phyloP scores from a whole-genome alignment of 176 grass and related monocot genomes.

The Cymbopogon citratus region DNA sequence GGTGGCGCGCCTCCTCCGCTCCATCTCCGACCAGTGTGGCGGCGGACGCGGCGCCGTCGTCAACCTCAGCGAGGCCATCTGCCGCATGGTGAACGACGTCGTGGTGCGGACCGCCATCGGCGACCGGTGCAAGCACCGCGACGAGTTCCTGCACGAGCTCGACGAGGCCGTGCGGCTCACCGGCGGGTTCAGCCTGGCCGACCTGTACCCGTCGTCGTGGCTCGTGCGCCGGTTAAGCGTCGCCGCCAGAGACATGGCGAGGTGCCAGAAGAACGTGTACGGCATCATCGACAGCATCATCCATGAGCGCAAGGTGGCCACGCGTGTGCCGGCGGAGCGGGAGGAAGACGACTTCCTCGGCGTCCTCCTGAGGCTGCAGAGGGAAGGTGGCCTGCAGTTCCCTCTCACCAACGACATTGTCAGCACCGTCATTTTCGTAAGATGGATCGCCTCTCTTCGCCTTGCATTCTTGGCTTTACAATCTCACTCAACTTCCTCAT shows the following conservation, averaged over 20 bases:
- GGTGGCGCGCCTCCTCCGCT: slow-evolving; percentile 16
- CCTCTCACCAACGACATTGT: background rate
- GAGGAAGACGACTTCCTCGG: background rate
- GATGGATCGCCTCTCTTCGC: too few relatives aligned
- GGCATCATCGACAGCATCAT: slow-evolving; percentile 8
- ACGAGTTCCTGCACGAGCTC: slow-evolving; percentile 28
- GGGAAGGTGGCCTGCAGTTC: background rate
- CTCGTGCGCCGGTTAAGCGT: background rate
- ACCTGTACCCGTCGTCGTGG: slow-evolving; percentile 24
- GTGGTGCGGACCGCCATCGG: slow-evolving; percentile 26
- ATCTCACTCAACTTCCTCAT: too few relatives aligned
- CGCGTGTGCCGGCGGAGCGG: background rate
- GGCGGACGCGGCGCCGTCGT: background rate
- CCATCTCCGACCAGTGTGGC: background rate
- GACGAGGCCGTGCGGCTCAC: background rate
- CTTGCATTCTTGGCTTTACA: too few relatives aligned
- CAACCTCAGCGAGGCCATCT: slow-evolving; percentile 21
- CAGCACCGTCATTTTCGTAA: slow-evolving; percentile 1
- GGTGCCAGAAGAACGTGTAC: background rate
- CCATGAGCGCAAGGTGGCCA: background rate
- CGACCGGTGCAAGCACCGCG: slow-evolving; percentile 14
- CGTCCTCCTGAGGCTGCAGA: background rate
- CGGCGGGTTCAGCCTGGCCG: slow-evolving; percentile 27
- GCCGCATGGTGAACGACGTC: slow-evolving; percentile 15
- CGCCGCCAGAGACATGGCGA: background rate